A percentile compares a stretch with the other conserved stretches of the same genome.
phyloP scores from a whole-genome alignment of 179 eudicot species.

The Silene noctiflora region DNA sequence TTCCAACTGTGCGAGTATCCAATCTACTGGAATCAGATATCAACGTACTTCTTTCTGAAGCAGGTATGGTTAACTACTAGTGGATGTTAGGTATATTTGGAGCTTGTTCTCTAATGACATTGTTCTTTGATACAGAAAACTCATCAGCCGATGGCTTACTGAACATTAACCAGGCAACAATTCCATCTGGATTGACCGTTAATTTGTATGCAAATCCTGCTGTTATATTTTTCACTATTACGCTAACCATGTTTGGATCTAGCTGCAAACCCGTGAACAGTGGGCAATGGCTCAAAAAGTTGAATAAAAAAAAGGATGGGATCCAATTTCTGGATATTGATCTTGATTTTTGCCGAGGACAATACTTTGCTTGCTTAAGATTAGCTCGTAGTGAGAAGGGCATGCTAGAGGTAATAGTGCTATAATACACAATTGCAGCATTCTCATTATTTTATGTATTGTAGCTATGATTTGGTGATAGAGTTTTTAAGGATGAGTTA shows the following conservation, averaged over 20 bases:
- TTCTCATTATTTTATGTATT: constrained; percentile 13
- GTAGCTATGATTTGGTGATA: not conserved
- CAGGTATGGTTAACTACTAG: constrained; percentile 41
- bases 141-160: constrained; percentile 29
- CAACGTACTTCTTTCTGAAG: constrained; percentile 66
- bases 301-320: constrained; percentile 69
- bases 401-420: constrained; percentile 65
- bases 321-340: constrained; percentile 69
- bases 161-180: constrained; percentile 56
- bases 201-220: constrained; percentile 84
- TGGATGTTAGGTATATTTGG: not conserved
- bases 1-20: constrained; percentile 76
- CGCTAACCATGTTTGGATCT: constrained; percentile 60
- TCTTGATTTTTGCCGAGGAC: constrained; percentile 74
- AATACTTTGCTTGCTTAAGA: constrained; percentile 75
- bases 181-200: constrained; percentile 58
- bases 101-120: constrained; percentile 13
- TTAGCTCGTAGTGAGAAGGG: constrained; percentile 77
- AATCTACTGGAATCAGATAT: constrained; percentile 76
- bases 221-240: constrained; percentile 57
- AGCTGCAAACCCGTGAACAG: constrained; percentile 88
- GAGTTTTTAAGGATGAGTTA: not conserved
- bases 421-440: constrained; percentile 17
- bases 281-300: constrained; percentile 81
- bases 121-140: constrained; percentile 51